A percentile compares a stretch with the other conserved stretches of the same genome.
These are phyloP conservation scores for Linum tenue DNA, from an alignment of 345 rosid species.

Conservation along the genomic window DNA sequence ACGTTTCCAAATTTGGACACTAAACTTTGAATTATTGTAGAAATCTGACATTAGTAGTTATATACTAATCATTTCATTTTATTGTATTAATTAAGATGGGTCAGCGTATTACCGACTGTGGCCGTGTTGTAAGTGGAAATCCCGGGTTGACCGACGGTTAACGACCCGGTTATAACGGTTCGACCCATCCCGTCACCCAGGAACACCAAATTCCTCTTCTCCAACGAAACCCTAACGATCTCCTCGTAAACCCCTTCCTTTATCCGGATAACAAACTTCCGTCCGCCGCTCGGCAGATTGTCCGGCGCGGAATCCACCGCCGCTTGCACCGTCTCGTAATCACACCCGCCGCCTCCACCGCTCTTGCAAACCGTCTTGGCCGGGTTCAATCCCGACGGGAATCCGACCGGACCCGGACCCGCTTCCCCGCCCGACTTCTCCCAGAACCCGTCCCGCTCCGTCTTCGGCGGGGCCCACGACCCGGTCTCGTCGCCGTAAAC, in stretches of 20 bases:
- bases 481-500: slow-evolving; percentile 34
- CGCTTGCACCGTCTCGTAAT: slow-evolving; percentile 56
- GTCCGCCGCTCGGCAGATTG: slow-evolving; percentile 11
- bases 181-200: slow-evolving; percentile 79
- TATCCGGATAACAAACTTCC: slow-evolving; percentile 53
- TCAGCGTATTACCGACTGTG: slow-evolving; percentile 49
- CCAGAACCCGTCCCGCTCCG: slow-evolving; percentile 68
- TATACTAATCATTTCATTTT: too few species aligned
- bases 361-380: slow-evolving; percentile 65
- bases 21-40: too few species aligned
- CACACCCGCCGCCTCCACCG: slow-evolving; percentile 19
- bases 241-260: slow-evolving; percentile 64
- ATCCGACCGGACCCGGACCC: slow-evolving; percentile 19
- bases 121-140: slow-evolving; percentile 66
- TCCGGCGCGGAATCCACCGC: slow-evolving; percentile 79
- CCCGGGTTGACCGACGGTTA: slow-evolving; percentile 46
- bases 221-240: slow-evolving; percentile 61
- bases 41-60: too few species aligned
- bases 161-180: slow-evolving; percentile 69
- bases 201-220: slow-evolving; percentile 72
- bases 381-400: slow-evolving; percentile 38
- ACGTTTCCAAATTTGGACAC: too few species aligned
- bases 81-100: too few species aligned
- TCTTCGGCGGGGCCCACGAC: slow-evolving; percentile 57
- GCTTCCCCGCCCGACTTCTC: slow-evolving; percentile 5